These are phyloP conservation scores for Sparassis latifolia DNA, from an alignment of 1,284 basidiomycete species.

Conservation along the genomic window DNA sequence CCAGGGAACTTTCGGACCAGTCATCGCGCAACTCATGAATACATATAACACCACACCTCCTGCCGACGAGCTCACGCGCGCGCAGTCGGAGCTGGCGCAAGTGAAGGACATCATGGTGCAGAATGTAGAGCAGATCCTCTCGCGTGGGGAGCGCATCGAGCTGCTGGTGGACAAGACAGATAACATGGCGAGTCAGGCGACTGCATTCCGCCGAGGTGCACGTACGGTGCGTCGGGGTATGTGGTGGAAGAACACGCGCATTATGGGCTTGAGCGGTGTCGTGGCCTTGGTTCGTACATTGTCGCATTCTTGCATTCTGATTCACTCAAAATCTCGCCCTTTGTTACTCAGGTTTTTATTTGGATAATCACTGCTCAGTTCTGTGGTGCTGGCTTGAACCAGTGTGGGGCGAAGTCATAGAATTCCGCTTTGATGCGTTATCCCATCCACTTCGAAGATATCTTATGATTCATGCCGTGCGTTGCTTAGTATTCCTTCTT, in stretches of 20 bases:
- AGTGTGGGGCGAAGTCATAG: constrained; percentile 39
- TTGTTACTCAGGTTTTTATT: constrained; percentile 49
- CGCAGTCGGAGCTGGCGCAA: constrained; percentile 86
- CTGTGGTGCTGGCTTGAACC: constrained; percentile 74
- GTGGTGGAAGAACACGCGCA: constrained; percentile 94
- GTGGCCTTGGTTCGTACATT: constrained; percentile 66
- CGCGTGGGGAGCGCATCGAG: constrained; percentile 92
- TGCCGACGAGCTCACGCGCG: constrained; percentile 84
- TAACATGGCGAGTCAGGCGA: constrained; percentile 90
- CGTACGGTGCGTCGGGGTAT: constrained; percentile 83
- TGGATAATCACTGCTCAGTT: constrained; percentile 83
- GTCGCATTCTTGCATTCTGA: constrained; percentile 1
- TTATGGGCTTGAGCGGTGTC: constrained; percentile 64
- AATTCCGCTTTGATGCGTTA: no score
- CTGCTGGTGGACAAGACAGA: constrained; percentile 97
- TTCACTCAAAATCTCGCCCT: neutral
- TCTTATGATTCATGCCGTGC: no score
- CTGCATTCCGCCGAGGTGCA: constrained; percentile 92
- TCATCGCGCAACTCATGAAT: constrained; percentile 70
- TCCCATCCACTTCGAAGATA: no score
- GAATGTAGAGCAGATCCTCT: constrained; percentile 92
- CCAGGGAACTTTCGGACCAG: constrained; percentile 65
- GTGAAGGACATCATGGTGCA: constrained; percentile 98
- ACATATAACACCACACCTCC: constrained; percentile 88
- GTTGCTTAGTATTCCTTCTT: no score